Conservation (phyloP, 805 yeast species). For the Lachancea quebecensis region DNA sequence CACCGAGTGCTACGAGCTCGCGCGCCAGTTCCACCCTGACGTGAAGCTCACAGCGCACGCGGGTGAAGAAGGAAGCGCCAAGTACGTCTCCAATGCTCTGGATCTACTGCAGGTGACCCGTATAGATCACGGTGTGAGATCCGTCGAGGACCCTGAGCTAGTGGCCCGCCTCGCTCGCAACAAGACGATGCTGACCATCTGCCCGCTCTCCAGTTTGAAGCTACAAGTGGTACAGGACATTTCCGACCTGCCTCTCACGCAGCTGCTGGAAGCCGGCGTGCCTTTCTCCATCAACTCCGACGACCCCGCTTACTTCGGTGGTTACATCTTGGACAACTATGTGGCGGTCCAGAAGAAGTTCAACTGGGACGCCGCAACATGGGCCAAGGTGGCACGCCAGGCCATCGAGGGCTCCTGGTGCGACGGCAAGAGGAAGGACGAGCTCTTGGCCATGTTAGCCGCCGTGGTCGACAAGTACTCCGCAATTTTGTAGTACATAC, state of each 20-base stretch:
- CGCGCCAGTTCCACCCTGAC: constrained; percentile 43
- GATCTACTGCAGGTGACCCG: constrained; percentile 56
- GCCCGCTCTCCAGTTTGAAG: constrained; percentile 74
- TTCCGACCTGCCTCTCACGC: constrained; percentile 56
- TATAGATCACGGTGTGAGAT: constrained; percentile 76
- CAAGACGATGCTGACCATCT: constrained; percentile 56
- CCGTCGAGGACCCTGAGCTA: constrained; percentile 47
- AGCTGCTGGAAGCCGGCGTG: constrained; percentile 53
- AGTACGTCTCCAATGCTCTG: constrained; percentile 53
- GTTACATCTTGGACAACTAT: constrained; percentile 75
- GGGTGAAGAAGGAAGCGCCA: constrained; percentile 82
- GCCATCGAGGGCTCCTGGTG: constrained; percentile 73
- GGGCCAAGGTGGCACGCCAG: constrained; percentile 59
- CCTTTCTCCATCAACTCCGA: constrained; percentile 73
- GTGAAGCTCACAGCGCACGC: constrained; percentile 77
- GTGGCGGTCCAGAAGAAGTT: constrained; percentile 57
- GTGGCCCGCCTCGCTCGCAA: constrained; percentile 50
- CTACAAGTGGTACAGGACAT: constrained; percentile 67
- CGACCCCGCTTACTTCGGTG: constrained; percentile 81
- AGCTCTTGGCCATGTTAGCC: constrained; percentile 41
- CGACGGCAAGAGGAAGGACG: constrained; percentile 46
- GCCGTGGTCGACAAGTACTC: constrained; percentile 34
- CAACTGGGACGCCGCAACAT: constrained; percentile 47
- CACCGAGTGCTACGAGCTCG: constrained; percentile 49
- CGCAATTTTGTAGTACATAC: neutral